Base-by-base conservation (phyloP, 306 rosid species). In the Spatholobus suberectus region DNA sequence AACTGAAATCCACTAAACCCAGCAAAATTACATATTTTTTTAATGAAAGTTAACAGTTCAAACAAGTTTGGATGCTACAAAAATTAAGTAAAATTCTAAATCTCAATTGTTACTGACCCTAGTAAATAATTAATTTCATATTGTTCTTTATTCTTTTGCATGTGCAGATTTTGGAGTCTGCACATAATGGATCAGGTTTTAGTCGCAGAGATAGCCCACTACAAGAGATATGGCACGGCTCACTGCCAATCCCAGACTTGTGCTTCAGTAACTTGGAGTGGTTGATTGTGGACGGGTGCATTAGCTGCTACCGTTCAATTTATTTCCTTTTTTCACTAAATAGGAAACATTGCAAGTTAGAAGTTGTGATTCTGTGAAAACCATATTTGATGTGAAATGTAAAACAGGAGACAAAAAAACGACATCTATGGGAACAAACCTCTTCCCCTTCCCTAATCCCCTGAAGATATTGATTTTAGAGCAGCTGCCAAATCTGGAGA, bases 301-400 rank as follows among this genome's bases (percentile, higher is more conserved):
- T n/a, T n/a, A n/a, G n/a, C n/a, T n/a, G 0, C 38, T 78, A n/a
- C 78, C 83, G 0, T 70, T 67, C 12, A 1, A 70, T 70, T 55
- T 80, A 41, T 49, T 80, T 40, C 51, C 26, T 29, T 80, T 43
- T n/a, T 35, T 80, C 4, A 27, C 71, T 11, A 26, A 70, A 12
- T 29, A 70, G 49, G 3, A 55, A 20, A 5, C 4, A 21, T 24
- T 80, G 38, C 4, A 20, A 12, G 83, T 80, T 32, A 5, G 10
- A 10, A 4, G 18, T 0, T 80, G 71, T 58, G 1, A 12, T 41
- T 41, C 0, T 70, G 63, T 80, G 3, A 44, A 80, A 20, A 5
- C 24, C 41, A 58, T 80, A 21, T 80, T 52, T 80, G 83, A 80
- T 41, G 59, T 75, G 79, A 75, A 55, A 73, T 5, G n/a, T n/a